A percentile compares a stretch with the other conserved stretches of the same genome.
phyloP scores from a whole-genome alignment of 2,329 filamentous ascomycete genomes.

The Lasiodiplodia gonubiensis region DNA sequence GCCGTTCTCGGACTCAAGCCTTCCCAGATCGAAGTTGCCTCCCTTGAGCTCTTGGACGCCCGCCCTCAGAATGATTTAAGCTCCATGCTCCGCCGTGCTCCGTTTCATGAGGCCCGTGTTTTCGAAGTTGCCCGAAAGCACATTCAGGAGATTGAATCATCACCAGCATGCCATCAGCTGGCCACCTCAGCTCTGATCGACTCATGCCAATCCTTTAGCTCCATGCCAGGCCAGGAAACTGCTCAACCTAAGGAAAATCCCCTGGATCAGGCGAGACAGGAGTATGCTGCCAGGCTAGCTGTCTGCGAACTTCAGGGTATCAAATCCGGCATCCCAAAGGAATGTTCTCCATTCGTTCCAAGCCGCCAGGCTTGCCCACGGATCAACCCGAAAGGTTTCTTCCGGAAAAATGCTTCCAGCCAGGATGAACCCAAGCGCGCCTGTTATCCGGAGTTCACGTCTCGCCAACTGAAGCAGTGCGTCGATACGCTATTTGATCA shows the following conservation, averaged over 20 bases:
- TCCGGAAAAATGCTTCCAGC: conserved; percentile 29
- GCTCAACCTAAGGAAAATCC: conserved; percentile 17
- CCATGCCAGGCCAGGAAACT: conserved; percentile 33
- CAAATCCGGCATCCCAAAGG: conserved; percentile 55
- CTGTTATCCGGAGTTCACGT: conserved; percentile 44
- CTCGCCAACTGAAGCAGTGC: conserved; percentile 55
- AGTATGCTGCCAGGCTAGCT: conserved; percentile 67
- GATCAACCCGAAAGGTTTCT: conserved; percentile 34
- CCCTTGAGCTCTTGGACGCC: neutral
- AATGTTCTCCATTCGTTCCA: conserved; percentile 58
- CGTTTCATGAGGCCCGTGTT: conserved; percentile 33
- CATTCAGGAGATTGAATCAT: conserved; percentile 50
- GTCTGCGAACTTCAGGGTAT: conserved; percentile 66
- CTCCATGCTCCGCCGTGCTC: conserved; percentile 32
- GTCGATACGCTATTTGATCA: conserved; percentile 59
- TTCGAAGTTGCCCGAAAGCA: conserved; percentile 23
- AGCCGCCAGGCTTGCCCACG: conserved; percentile 42
- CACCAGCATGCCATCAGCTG: conserved; percentile 59
- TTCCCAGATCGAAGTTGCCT: conserved; percentile 1
- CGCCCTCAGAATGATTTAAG: conserved; percentile 27
- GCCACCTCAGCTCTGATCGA: conserved; percentile 59
- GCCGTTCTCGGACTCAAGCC: neutral
- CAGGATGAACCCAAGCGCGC: conserved; percentile 33
- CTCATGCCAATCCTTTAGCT: conserved; percentile 59
- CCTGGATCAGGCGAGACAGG: conserved; percentile 54